Evolutionary conservation across 768 basidiomycete genomes (phyloP).

Genomic region (Boletus reticuloceps): DNA sequence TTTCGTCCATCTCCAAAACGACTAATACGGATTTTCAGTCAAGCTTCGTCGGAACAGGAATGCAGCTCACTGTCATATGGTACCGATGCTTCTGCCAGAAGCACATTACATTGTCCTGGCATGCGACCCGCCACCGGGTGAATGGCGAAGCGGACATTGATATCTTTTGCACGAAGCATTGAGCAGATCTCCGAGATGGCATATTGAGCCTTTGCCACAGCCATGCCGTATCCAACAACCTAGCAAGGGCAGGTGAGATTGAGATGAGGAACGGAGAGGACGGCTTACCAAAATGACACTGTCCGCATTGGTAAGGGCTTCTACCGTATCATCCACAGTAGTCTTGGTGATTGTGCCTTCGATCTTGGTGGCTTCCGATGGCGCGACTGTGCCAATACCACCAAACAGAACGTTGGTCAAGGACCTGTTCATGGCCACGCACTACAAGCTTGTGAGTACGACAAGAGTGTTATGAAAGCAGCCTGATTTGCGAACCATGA

Average conservation of each 20-base stretch:
- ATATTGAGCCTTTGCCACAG: conserved; percentile 88
- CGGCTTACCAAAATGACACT: conserved; percentile 70
- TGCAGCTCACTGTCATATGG: conserved; percentile 75
- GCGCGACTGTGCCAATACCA: conserved; percentile 62
- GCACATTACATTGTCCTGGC: conserved; percentile 93
- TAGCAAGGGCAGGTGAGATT: conserved; percentile 23
- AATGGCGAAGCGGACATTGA: conserved; percentile 83
- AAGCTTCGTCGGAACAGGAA: background rate
- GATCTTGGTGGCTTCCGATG: conserved; percentile 66
- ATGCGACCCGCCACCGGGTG: conserved; percentile 92
- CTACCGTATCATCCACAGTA: conserved; percentile 76
- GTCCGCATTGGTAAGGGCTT: conserved; percentile 74
- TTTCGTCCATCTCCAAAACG: conserved; percentile 92
- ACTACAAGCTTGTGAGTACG: conserved; percentile 42
- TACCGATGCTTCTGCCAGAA: conserved; percentile 85
- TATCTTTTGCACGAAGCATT: conserved; percentile 66
- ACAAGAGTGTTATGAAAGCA: background rate
- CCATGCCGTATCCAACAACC: conserved; percentile 90
- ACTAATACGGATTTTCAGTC: conserved; percentile 41
- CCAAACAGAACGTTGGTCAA: conserved; percentile 85
- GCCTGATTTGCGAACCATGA: conserved; percentile 61
- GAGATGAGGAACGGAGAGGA: background rate
- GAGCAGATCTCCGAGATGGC: conserved; percentile 72
- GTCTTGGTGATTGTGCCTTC: conserved; percentile 80
- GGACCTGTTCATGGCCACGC: conserved; percentile 90